Evolutionary conservation across 805 yeast species (phyloP).

Genomic region (Danielia oregonensis): DNA sequence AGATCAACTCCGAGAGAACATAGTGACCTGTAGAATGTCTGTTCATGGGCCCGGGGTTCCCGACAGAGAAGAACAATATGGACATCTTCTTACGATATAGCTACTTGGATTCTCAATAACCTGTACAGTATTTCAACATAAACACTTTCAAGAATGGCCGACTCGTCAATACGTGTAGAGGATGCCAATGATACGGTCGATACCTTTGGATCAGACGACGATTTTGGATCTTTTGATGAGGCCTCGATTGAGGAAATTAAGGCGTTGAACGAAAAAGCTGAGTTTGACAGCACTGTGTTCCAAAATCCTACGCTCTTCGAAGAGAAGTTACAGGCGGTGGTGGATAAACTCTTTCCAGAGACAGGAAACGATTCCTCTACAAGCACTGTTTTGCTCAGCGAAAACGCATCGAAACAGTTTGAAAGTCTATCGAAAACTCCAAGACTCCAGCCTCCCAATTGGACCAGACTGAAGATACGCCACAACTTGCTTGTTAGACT

Average conservation of each 20-base stretch:
- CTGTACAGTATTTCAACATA: no score
- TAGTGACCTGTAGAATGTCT: slow-evolving; percentile 42
- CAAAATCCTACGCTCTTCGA: slow-evolving; percentile 1
- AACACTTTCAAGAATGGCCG: no score
- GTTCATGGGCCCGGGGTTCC: slow-evolving; percentile 38
- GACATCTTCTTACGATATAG: no score
- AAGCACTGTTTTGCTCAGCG: slow-evolving; percentile 19
- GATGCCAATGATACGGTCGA: no score
- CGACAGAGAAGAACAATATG: slow-evolving; percentile 32
- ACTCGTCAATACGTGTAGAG: no score
- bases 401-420: slow-evolving; percentile 39
- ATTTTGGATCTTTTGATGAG: slow-evolving; percentile 38
- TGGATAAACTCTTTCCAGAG: slow-evolving; percentile 12
- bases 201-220: slow-evolving; percentile 34
- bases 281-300: slow-evolving; percentile 2
- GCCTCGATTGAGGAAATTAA: slow-evolving; percentile 26
- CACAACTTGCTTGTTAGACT: slow-evolving; percentile 59
- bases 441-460: slow-evolving; percentile 55
- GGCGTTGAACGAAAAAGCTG: slow-evolving; percentile 1
- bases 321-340: slow-evolving; percentile 5
- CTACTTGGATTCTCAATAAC: no score
- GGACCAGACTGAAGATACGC: slow-evolving; percentile 66
- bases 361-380: neutral
- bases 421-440: slow-evolving; percentile 46
- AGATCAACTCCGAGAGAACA: slow-evolving; percentile 24